These are phyloP conservation scores for Neofusicoccum ribis DNA, from an alignment of 2,329 filamentous ascomycete genomes.

Conservation along the genomic window DNA sequence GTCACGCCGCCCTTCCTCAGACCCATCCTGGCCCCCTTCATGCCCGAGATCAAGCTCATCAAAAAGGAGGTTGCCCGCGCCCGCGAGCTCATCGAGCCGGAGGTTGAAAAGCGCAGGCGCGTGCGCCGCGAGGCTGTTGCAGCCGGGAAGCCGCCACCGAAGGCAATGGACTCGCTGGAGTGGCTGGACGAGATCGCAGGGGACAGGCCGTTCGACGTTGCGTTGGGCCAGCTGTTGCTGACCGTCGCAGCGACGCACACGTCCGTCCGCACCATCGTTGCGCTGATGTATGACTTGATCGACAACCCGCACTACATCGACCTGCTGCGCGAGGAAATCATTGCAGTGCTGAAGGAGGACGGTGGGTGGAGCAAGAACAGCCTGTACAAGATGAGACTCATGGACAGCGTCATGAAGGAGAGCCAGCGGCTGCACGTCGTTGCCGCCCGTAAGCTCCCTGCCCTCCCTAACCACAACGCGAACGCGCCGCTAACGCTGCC, in stretches of 20 bases:
- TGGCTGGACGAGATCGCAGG: constrained; percentile 26
- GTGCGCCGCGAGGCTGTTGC: constrained; percentile 21
- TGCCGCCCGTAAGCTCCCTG: not conserved
- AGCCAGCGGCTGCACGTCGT: constrained; percentile 26
- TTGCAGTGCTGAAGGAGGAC: constrained; percentile 26
- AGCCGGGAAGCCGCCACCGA: constrained; percentile 23
- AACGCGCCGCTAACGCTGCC: not conserved
- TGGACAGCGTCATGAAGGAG: constrained; percentile 39
- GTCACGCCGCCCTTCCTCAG: constrained; percentile 37
- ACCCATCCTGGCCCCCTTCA: constrained; percentile 35
- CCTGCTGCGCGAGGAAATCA: constrained; percentile 29
- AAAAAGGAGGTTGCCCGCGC: constrained; percentile 32
- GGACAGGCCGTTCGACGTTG: constrained; percentile 22
- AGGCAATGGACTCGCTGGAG: constrained; percentile 29
- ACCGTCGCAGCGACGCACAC: constrained; percentile 25
- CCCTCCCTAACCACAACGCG: too few relatives aligned
- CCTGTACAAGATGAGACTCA: constrained; percentile 31
- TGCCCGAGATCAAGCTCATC: constrained; percentile 36
- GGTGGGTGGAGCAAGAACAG: constrained; percentile 31
- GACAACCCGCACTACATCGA: constrained; percentile 29
- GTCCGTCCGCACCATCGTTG: constrained; percentile 28
- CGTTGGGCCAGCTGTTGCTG: constrained; percentile 20
- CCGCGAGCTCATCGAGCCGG: constrained; percentile 36
- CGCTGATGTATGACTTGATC: constrained; percentile 28
- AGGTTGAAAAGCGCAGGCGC: constrained; percentile 31